A percentile compares a stretch with the other conserved stretches of the same genome.
These are phyloP conservation scores for Byssothecium circinans DNA, from an alignment of 2,329 filamentous ascomycete species.

Conservation along the genomic window DNA sequence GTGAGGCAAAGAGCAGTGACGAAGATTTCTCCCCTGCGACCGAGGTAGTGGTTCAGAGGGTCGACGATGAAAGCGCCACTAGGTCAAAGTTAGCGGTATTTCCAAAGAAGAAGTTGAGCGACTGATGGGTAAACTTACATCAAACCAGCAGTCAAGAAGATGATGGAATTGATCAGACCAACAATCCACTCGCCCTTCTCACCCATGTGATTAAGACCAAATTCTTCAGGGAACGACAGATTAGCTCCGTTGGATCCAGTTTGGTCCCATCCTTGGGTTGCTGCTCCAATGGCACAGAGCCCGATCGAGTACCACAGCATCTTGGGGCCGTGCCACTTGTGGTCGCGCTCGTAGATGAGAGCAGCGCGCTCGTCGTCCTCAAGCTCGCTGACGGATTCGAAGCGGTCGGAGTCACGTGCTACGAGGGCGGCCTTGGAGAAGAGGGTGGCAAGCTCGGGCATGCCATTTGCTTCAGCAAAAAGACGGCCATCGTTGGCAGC, in stretches of 20 bases:
- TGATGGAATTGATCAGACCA: conserved; percentile 40
- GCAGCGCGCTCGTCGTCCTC: conserved; percentile 61
- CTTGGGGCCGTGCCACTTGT: conserved; percentile 63
- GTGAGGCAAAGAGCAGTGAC: conserved; percentile 40
- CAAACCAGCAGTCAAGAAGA: conserved; percentile 44
- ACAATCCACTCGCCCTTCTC: conserved; percentile 35
- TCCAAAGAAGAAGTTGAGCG: conserved; percentile 1
- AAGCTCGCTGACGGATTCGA: conserved; percentile 64
- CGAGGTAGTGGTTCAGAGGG: conserved; percentile 43
- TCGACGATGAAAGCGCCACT: conserved; percentile 38
- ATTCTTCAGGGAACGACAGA: conserved; percentile 60
- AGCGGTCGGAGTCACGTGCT: conserved; percentile 68
- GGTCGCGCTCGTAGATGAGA: conserved; percentile 63
- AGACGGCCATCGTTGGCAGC: conserved; percentile 59
- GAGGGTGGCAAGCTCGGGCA: conserved; percentile 60
- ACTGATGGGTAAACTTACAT: conserved; percentile 30
- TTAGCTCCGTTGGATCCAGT: conserved; percentile 60
- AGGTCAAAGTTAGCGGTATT: conserved; percentile 1
- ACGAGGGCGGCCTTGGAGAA: conserved; percentile 72
- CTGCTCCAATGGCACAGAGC: conserved; percentile 69
- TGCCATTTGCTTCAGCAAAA: conserved; percentile 63
- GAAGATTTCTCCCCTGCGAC: conserved; percentile 43
- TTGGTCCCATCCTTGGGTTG: conserved; percentile 69
- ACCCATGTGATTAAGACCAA: conserved; percentile 47
- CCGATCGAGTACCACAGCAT: conserved; percentile 68